Evolutionary conservation across 192 early-diverging fungal species (phyloP).

Genomic region (Coemansia sp.): DNA sequence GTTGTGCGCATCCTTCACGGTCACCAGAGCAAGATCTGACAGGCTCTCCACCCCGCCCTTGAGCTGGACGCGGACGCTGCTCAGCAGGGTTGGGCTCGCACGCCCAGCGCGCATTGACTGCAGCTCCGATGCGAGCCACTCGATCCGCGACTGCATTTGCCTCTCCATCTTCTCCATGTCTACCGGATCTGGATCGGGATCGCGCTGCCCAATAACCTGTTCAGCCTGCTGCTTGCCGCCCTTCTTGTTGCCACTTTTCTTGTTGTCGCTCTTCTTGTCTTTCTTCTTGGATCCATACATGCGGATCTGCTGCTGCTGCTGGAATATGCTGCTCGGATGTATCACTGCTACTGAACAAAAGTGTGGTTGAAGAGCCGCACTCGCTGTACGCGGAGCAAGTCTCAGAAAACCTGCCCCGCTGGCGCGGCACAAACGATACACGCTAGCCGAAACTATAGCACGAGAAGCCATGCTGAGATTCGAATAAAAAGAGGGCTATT

Average conservation of each 20-base stretch:
- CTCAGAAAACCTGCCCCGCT: background rate
- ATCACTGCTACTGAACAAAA: background rate
- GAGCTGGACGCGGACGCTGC: conserved; percentile 62
- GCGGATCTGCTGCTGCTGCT: conserved; percentile 13
- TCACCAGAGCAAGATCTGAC: conserved; percentile 68
- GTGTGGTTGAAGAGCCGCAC: background rate
- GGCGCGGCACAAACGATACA: background rate
- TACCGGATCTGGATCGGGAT: conserved; percentile 48
- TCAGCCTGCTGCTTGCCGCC: conserved; percentile 30
- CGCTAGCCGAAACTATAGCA: background rate
- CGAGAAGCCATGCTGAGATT: background rate
- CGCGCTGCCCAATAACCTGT: conserved; percentile 20
- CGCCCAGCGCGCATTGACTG: conserved; percentile 63
- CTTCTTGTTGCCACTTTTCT: conserved; percentile 10
- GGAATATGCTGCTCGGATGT: background rate
- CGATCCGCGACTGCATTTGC: conserved; percentile 58
- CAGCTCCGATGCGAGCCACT: conserved; percentile 65
- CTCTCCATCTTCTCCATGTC: conserved; percentile 59
- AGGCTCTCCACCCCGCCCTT: conserved; percentile 57
- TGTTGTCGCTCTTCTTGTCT: conserved; percentile 24
- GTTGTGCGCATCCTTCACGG: conserved; percentile 80
- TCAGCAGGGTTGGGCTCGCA: conserved; percentile 77
- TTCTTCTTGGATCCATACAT: conserved; percentile 48
- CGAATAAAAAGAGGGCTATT: background rate
- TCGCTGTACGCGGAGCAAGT: background rate